Evolutionary conservation across 352 stramenopile species (phyloP).

Genomic region (Globisporangium nodosum): DNA sequence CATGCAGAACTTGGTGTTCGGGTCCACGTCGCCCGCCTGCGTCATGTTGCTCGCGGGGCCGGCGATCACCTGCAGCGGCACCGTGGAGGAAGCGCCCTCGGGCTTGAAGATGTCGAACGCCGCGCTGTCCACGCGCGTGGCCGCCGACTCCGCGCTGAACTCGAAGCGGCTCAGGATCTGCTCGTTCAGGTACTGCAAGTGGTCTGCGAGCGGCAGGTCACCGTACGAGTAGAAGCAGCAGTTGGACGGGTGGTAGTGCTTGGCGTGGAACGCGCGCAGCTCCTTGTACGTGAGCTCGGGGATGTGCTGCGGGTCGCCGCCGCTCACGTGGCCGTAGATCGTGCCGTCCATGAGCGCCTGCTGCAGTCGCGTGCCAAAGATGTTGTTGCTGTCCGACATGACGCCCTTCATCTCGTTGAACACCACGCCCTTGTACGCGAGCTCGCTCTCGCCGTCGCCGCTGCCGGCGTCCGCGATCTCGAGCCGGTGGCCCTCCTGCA

Average conservation of each 20-base stretch:
- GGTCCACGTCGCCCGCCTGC: conserved; percentile 28
- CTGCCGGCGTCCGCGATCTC: conserved; percentile 36
- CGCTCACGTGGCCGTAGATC: conserved; percentile 83
- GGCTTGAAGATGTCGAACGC: conserved; percentile 38
- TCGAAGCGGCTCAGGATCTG: conserved; percentile 68
- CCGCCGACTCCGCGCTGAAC: conserved; percentile 38
- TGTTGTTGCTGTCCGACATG: conserved; percentile 92
- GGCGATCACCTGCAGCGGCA: conserved; percentile 35
- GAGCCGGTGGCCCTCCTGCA: conserved; percentile 77
- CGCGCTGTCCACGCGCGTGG: conserved; percentile 36
- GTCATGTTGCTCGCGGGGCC: conserved; percentile 64
- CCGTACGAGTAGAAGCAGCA: conserved; percentile 88
- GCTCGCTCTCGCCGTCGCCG: conserved; percentile 26
- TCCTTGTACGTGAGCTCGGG: conserved; percentile 73
- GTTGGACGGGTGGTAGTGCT: conserved; percentile 89
- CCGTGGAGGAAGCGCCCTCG: conserved; percentile 1
- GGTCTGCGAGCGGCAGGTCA: conserved; percentile 71
- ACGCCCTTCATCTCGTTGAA: conserved; percentile 99
- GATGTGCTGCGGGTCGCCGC: conserved; percentile 65
- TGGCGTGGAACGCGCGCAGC: conserved; percentile 70
- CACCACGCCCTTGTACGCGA: conserved; percentile 93
- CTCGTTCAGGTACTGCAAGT: conserved; percentile 70
- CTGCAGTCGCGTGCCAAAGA: conserved; percentile 90
- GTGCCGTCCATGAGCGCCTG: conserved; percentile 88
- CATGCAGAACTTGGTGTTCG: conserved; percentile 79